Evolutionary conservation across 345 rosid species (phyloP).

Genomic region (Aethionema arabicum): DNA sequence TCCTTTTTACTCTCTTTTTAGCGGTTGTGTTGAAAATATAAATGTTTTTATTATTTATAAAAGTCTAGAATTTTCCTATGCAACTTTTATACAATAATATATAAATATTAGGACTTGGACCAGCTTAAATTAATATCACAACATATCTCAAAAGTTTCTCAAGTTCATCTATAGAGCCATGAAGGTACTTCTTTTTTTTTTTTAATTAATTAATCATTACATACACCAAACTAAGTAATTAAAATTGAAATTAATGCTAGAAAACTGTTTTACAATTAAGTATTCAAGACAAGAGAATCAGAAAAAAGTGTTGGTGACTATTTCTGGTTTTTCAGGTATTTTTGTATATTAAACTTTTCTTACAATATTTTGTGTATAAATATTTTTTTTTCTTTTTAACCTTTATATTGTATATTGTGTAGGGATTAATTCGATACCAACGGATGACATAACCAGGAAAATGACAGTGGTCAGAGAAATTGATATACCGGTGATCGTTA

Average conservation of each 20-base stretch:
- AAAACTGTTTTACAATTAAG: constrained; percentile 59
- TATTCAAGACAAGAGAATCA: constrained; percentile 41
- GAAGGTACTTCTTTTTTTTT: constrained; percentile 25
- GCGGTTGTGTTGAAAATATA: too few species aligned
- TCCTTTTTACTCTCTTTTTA: too few species aligned
- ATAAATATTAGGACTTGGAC: neutral
- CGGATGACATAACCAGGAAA: constrained; percentile 63
- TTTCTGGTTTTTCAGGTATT: constrained; percentile 51
- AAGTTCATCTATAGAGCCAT: constrained; percentile 20
- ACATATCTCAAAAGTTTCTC: neutral
- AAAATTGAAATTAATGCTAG: constrained; percentile 35
- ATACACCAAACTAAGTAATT: neutral
- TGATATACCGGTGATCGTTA: constrained; percentile 44
- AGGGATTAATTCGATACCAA: constrained; percentile 50
- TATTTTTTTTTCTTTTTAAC: neutral
- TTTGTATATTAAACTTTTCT: neutral
- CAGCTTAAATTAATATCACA: neutral
- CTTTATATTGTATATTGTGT: neutral
- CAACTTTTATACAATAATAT: constrained; percentile 20
- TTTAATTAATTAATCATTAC: too few species aligned
- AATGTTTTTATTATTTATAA: too few species aligned
- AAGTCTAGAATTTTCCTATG: neutral
- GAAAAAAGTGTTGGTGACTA: constrained; percentile 52
- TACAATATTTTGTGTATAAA: neutral
- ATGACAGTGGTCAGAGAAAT: constrained; percentile 55